phyloP scores from a whole-genome alignment of 352 stramenopile genomes.

The Phytophthora sansomeana region DNA sequence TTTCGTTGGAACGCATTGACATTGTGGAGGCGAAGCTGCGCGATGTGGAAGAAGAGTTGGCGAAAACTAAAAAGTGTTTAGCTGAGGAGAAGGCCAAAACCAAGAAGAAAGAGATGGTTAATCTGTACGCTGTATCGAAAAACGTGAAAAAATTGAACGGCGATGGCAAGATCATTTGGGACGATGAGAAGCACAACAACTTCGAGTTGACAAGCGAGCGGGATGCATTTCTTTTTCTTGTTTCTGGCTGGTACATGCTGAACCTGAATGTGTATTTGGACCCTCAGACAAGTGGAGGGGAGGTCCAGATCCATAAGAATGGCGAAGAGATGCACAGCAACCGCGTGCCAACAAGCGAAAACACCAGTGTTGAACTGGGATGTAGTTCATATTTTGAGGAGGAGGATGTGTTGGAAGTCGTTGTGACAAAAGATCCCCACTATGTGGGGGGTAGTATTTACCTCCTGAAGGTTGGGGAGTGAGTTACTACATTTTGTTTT shows the following conservation, averaged over 20 bases:
- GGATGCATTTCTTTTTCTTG: neutral
- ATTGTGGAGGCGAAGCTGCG: slow-evolving; percentile 13
- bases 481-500: no score
- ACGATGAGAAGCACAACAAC: neutral
- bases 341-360: neutral
- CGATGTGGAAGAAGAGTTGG: slow-evolving; percentile 9
- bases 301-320: neutral
- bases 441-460: no score
- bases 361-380: neutral
- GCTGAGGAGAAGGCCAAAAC: no score
- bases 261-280: neutral
- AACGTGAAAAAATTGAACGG: slow-evolving; percentile 4
- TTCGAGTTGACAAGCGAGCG: neutral
- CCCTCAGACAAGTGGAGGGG: neutral
- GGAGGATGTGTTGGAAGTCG: neutral
- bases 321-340: neutral
- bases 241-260: neutral
- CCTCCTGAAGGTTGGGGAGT: no score
- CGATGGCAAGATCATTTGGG: neutral
- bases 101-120: neutral
- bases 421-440: no score
- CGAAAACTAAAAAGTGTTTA: no score
- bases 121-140: neutral
- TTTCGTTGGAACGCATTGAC: slow-evolving; percentile 15
- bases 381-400: neutral